Percentiles rank a stretch among this genome's conserved stretches.
Conservation (phyloP, 2,329 filamentous ascomycete genomes). For the Cladophialophora bantiana region DNA sequence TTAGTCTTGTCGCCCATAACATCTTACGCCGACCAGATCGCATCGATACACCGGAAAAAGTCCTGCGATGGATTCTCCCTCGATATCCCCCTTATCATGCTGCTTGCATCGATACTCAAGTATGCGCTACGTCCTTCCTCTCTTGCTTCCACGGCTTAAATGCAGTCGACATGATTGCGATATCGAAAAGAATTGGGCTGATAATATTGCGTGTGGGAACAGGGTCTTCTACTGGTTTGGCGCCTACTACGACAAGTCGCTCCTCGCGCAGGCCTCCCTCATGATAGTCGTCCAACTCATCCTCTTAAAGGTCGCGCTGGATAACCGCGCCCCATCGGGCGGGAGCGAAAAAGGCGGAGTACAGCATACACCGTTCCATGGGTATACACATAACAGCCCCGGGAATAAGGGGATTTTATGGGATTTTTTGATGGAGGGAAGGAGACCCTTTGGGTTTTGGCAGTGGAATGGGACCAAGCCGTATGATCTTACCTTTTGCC, state of each 20-base stretch:
- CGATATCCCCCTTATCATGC: constrained; percentile 72
- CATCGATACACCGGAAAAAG: constrained; percentile 66
- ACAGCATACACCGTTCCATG: constrained; percentile 52
- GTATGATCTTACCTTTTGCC: constrained; percentile 44
- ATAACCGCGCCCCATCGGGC: constrained; percentile 57
- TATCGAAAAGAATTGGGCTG: not conserved
- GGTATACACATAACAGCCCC: constrained; percentile 33
- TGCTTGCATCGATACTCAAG: constrained; percentile 69
- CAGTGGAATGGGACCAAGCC: constrained; percentile 65
- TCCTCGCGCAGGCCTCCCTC: constrained; percentile 66
- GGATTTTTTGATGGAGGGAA: constrained; percentile 39
- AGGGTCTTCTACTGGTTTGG: constrained; percentile 72
- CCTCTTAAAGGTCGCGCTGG: constrained; percentile 67
- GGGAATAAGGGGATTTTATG: constrained; percentile 33
- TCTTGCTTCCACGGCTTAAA: too few species aligned
- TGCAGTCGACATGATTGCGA: not conserved
- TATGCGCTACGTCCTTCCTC: constrained; percentile 43
- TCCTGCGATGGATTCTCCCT: constrained; percentile 70
- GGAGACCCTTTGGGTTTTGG: constrained; percentile 68
- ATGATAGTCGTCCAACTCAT: constrained; percentile 66
- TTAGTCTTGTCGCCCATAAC: constrained; percentile 69
- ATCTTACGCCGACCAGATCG: constrained; percentile 71
- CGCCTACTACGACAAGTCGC: constrained; percentile 64
- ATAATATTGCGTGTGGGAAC: not conserved
- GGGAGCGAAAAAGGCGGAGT: constrained; percentile 47